Base-by-base conservation (phyloP, 768 basidiomycete genomes). In the Naganishia onofrii region DNA sequence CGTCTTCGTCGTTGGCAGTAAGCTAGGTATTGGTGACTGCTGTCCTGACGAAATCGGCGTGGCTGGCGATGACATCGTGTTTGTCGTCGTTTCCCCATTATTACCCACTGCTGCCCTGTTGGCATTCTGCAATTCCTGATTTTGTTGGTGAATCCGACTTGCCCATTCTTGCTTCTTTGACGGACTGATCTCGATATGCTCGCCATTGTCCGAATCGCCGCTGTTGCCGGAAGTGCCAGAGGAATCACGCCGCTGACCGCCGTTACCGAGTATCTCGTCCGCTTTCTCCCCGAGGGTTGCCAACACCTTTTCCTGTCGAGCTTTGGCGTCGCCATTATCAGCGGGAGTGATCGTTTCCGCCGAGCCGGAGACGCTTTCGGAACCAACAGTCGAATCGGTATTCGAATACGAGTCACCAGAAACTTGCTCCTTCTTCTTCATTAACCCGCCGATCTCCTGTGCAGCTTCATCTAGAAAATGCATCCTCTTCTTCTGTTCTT, bases 91-190 rank as follows among this genome's bases (percentile, higher is more conserved):
- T 12, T 36, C 21, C 6, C 9, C 42, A 42, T 15, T 42, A 8
- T 15, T 17, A 7, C 7, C 7, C 42, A 17, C 48, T 6, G 21
- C 48, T 26, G 58, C 19, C 10, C 13, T 10, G 3, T 63, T 46
- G 26, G 42, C 31, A 26, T 42, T 31, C 32, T 63, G 60, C 60
- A 63, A 28, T 26, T 63, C 38, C 23, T 44, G 36, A 4, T 63
- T 63, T 19, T 63, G 60, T n/a, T 63, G 60, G 1, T 44, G 36
- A 4, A 63, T 63, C 42, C 60, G 46, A 9, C n/a, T 28, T 7
- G 60, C 60, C 60, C 60, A 63, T 63, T 63, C 60, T 26, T 63
- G 38, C 38, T 57, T 57, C 19, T 34, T 48, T 5, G 31, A 58
- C 13, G 36, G 57, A 42, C 38, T 44, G 42, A 63, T 63, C 26